Evolutionary conservation across 2,329 filamentous ascomycete species (phyloP).

Genomic region (Aspergillus brasiliensis): DNA sequence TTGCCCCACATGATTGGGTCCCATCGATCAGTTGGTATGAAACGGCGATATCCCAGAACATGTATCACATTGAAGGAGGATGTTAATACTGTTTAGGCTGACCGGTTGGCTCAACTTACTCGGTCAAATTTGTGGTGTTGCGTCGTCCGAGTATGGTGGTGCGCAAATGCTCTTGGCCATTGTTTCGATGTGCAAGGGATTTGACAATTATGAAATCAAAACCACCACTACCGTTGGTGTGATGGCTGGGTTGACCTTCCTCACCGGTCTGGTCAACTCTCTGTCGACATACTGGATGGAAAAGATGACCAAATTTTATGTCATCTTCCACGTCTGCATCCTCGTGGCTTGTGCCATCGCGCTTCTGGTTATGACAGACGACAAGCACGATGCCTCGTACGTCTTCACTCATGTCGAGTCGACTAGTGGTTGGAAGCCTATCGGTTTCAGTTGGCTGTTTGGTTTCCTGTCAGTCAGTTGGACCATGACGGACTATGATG

Average conservation of each 20-base stretch:
- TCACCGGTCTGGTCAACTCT: constrained; percentile 1
- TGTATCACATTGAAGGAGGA: neutral
- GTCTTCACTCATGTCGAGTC: constrained; percentile 4
- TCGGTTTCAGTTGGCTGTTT: constrained; percentile 4
- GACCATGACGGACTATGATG: constrained; percentile 5
- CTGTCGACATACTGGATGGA: constrained; percentile 8
- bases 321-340: constrained; percentile 4
- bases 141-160: constrained; percentile 4
- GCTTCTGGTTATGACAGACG: neutral
- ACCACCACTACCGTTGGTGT: constrained; percentile 1
- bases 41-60: neutral
- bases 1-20: neutral
- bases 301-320: constrained; percentile 8
- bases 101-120: neutral
- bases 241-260: constrained; percentile 3
- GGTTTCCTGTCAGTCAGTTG: constrained; percentile 6
- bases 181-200: constrained; percentile 1
- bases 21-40: constrained; percentile 3
- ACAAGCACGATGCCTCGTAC: constrained; percentile 5
- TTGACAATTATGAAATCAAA: constrained; percentile 5
- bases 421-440: neutral
- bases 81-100: neutral
- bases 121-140: constrained; percentile 3
- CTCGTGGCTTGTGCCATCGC: constrained; percentile 1
- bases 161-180: constrained; percentile 5